These are phyloP conservation scores for Talaromyces sp. DNA, from an alignment of 2,329 filamentous ascomycete species.

Conservation along the genomic window DNA sequence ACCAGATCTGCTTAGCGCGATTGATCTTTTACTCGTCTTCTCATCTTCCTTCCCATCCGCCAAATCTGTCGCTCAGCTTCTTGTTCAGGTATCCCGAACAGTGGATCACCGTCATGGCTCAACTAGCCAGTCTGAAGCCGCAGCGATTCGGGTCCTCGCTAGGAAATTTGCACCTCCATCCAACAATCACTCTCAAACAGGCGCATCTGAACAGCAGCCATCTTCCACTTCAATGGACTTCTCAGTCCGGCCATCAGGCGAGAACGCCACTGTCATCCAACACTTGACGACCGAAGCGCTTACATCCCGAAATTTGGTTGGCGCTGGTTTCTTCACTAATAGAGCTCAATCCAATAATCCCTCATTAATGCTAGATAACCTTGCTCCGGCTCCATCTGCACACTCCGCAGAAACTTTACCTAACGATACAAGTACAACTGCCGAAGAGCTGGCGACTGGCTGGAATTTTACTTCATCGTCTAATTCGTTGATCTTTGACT, in stretches of 20 bases:
- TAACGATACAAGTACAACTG: background rate
- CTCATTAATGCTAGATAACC: background rate
- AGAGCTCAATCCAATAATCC: background rate
- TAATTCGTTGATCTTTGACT: background rate
- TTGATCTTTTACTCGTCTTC: background rate
- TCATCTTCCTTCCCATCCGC: constrained; percentile 1
- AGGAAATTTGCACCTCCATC: constrained; percentile 1
- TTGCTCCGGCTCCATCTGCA: background rate
- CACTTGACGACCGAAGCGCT: too few relatives aligned
- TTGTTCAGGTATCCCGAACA: background rate
- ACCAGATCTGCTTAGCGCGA: background rate
- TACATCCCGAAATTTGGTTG: background rate
- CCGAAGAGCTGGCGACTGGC: background rate
- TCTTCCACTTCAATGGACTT: background rate
- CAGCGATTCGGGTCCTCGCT: background rate
- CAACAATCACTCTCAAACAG: background rate
- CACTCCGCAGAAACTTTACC: background rate
- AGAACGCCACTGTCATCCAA: too few relatives aligned
- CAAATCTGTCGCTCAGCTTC: constrained; percentile 3
- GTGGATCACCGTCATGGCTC: constrained; percentile 2
- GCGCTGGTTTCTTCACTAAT: background rate
- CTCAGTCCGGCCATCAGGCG: background rate
- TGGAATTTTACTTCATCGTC: background rate
- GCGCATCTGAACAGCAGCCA: background rate
- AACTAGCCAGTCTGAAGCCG: background rate